Conservation (phyloP, 75 land plant genomes). For the Cryptomeria japonica region DNA sequence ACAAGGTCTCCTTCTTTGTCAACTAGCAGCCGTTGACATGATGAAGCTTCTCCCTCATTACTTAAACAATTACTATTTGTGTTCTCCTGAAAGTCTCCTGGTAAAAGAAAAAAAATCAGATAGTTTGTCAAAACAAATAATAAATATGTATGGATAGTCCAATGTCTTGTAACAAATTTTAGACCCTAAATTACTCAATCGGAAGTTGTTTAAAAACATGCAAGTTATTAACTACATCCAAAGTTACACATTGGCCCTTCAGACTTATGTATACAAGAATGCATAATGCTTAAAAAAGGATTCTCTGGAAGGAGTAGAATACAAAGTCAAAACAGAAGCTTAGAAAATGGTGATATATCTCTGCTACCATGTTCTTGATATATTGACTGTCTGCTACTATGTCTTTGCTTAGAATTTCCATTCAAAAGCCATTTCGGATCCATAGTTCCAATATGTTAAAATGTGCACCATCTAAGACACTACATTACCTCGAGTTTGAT, state of each 20-base stretch:
- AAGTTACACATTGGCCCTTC: neutral
- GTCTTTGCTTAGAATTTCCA: neutral
- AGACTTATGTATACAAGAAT: neutral
- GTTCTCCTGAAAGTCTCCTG: neutral
- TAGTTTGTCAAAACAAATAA: neutral
- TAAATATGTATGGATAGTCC: neutral
- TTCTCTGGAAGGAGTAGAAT: neutral
- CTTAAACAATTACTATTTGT: neutral
- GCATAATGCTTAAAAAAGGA: neutral
- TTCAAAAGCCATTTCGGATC: neutral
- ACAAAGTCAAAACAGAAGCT: neutral
- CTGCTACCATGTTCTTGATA: neutral
- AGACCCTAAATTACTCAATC: neutral
- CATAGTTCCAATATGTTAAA: neutral
- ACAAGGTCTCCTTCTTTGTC: constrained; percentile 10
- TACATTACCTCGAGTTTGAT: neutral
- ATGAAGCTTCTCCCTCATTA: neutral
- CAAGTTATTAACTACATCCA: neutral
- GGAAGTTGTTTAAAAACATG: neutral
- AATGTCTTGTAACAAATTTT: neutral
- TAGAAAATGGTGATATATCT: neutral
- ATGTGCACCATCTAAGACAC: neutral
- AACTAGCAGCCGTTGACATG: neutral
- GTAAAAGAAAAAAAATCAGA: neutral
- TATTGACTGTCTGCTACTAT: neutral